Evolutionary conservation across 2,329 filamentous ascomycete species (phyloP).

Genomic region (Colletotrichum lupini): DNA sequence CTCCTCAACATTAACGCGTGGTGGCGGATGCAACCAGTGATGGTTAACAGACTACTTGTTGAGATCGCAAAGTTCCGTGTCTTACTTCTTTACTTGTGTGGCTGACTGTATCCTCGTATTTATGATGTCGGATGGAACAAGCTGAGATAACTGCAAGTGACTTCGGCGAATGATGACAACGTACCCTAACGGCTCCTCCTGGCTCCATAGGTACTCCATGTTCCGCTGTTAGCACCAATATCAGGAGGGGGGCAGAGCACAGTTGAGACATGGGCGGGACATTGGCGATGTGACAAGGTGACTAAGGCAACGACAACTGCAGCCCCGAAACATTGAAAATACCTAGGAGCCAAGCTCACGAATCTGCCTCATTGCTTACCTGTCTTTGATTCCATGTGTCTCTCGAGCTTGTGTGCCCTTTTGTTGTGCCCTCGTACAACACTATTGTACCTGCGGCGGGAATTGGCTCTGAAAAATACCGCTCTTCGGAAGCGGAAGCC

Average conservation of each 20-base stretch:
- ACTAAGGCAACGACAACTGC: not conserved
- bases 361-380: not conserved
- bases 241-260: not conserved
- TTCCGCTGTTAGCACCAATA: not conserved
- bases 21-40: not conserved
- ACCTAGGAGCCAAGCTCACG: too few species aligned
- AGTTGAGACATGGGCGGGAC: not conserved
- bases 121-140: not conserved
- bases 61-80: not conserved
- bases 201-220: not conserved
- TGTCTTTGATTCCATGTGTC: not conserved
- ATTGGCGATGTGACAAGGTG: constrained; percentile 2
- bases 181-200: not conserved
- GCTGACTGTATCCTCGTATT: not conserved
- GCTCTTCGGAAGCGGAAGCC: not conserved
- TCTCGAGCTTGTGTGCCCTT: not conserved
- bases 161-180: constrained; percentile 1
- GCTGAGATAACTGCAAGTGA: not conserved
- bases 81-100: not conserved
- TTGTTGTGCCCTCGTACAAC: too few species aligned
- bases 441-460: too few species aligned
- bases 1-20: not conserved
- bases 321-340: not conserved
- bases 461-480: not conserved
- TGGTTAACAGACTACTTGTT: not conserved